Evolutionary conservation across 2,329 filamentous ascomycete genomes (phyloP).

Genomic region (Aspergillus pseudoviridinutans): DNA sequence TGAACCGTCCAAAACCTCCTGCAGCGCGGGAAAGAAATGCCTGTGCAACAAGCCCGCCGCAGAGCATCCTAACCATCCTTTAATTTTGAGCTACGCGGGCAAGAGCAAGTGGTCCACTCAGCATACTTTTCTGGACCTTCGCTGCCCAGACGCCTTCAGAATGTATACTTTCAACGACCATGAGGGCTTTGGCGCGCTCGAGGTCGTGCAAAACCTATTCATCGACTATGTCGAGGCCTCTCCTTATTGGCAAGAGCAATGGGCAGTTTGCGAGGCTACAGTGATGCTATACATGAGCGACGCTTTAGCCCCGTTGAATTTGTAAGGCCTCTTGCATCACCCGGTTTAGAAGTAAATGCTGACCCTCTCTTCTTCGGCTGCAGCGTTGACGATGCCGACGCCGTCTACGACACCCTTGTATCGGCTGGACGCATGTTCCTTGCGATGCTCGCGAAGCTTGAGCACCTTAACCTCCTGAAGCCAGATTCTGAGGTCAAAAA

Average conservation of each 20-base stretch:
- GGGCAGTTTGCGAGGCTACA: constrained; percentile 40
- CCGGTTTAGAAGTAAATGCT: not conserved
- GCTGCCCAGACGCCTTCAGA: constrained; percentile 36
- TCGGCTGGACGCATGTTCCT: constrained; percentile 30
- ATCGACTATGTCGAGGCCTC: constrained; percentile 38
- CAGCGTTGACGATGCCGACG: constrained; percentile 7
- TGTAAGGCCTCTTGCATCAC: constrained; percentile 5
- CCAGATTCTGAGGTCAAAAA: constrained; percentile 35
- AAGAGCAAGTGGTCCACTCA: not conserved
- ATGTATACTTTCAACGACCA: constrained; percentile 47
- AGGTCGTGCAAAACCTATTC: constrained; percentile 43
- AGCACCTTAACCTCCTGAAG: constrained; percentile 29
- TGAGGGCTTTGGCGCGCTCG: constrained; percentile 37
- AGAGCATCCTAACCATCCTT: constrained; percentile 8
- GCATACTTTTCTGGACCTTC: constrained; percentile 26
- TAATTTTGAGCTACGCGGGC: constrained; percentile 1
- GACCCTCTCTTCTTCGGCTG: constrained; percentile 1
- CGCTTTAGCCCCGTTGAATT: constrained; percentile 16
- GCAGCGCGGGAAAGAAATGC: constrained; percentile 7
- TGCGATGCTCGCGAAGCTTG: constrained; percentile 37
- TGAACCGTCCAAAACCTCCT: constrained; percentile 19
- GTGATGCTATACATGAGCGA: constrained; percentile 26
- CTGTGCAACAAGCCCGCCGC: constrained; percentile 6
- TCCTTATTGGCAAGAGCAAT: constrained; percentile 37
- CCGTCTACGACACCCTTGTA: not conserved